Evolutionary conservation across 164 flowering plant species (phyloP), one percentile per base, ranked within the genome.

Genomic region (Cinnamomum chago): DNA sequence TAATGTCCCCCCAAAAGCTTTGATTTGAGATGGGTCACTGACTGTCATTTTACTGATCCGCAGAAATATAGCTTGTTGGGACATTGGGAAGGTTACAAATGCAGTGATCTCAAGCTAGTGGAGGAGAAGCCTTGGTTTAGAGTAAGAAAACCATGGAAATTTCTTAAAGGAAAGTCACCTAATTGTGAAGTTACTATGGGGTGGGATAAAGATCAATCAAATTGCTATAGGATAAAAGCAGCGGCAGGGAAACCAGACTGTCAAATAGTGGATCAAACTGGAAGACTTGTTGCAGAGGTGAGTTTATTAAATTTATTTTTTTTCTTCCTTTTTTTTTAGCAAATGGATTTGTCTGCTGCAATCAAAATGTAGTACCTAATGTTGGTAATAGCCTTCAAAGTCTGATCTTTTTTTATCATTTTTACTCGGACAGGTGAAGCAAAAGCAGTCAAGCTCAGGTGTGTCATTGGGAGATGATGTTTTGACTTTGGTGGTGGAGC

Each of bases 51-150:
- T 23, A 25, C 6, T 11, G 2, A 17, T 66, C 64, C 7, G 70
- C 72, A 82, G 85, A 80, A 76, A 68, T 25, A 70, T 15, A 71
- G 71, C 20, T 6, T 79, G 12, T 70, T 75, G 15, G 77, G 80
- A n/a, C 69, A 70, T 4, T 82, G 82, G 82, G 81, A 77, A 28
- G 82, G 84, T 33, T 79, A 72, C 70, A 79, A 58, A 60, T 74
- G 67, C 7, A 51, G 15, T 52, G 67, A 35, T 70, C 35, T 71
- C 28, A 76, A 65, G 24, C 20, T 28, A 9, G 72, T 66, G 23
- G 71, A 74, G 50, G 69, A 58, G 14, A 76, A 71, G 73, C 79
- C 76, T 27, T 83, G 78, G 79, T 82, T 84, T 81, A 73, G 62
- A 76, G 85, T 82, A 9, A 82, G 70, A 58, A 82, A 65, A 70